Conservation (phyloP, 2,329 filamentous ascomycete genomes). For the Pseudogymnoascus sp. region DNA sequence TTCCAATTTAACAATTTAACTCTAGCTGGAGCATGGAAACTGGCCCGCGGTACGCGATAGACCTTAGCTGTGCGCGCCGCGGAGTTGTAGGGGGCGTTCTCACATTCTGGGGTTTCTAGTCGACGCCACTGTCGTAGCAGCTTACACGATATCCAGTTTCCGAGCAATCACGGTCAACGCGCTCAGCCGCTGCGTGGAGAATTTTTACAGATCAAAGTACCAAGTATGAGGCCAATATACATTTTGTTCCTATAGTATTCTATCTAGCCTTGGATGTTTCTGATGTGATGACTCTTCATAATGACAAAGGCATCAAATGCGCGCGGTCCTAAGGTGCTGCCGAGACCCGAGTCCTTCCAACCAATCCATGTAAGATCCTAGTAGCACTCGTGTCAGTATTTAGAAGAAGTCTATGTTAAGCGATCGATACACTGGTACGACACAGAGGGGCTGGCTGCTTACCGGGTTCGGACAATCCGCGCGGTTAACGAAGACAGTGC, state of each 20-base stretch:
- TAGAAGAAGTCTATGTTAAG: background rate
- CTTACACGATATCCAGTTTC: background rate
- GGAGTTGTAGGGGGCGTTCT: background rate
- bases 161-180: background rate
- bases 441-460: background rate
- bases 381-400: background rate
- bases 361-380: conserved; percentile 85
- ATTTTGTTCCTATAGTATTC: background rate
- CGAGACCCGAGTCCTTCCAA: conserved; percentile 94
- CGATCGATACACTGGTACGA: background rate
- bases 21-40: background rate
- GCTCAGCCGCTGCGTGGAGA: background rate
- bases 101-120: background rate
- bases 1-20: background rate
- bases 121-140: background rate
- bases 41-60: background rate
- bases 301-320: conserved; percentile 95
- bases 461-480: conserved; percentile 82
- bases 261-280: conserved; percentile 58
- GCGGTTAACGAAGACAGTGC: conserved; percentile 58
- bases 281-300: conserved; percentile 91
- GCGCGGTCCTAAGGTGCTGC: conserved; percentile 78
- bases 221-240: background rate
- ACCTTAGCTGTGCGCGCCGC: background rate
- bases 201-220: background rate